Evolutionary conservation across 257 asterid genomes (phyloP).

Genomic region (Apocynum venetum): DNA sequence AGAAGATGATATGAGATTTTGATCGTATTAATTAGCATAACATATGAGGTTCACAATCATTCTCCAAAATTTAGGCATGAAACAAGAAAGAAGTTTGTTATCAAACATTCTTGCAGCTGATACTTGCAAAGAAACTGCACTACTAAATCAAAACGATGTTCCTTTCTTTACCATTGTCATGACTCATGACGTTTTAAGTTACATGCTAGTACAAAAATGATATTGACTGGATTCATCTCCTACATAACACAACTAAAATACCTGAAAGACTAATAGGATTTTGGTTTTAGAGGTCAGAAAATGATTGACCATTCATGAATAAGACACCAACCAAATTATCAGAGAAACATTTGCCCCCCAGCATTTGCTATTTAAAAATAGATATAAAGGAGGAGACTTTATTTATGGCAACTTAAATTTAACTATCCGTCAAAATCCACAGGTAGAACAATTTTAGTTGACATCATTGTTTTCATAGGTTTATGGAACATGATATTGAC

Average conservation of each 20-base stretch:
- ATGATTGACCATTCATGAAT: background rate
- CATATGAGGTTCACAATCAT: background rate
- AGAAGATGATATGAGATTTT: background rate
- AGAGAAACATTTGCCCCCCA: background rate
- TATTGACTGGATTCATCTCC: background rate
- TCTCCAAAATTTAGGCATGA: background rate
- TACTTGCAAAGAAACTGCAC: background rate
- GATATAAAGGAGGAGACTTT: background rate
- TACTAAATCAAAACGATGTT: background rate
- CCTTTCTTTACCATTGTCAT: background rate
- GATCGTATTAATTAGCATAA: background rate
- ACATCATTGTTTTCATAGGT: background rate
- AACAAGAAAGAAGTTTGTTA: background rate
- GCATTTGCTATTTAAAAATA: background rate
- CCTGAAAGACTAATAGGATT: background rate
- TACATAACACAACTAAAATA: background rate
- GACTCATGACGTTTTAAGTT: background rate
- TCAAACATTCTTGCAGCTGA: background rate
- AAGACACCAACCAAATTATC: background rate
- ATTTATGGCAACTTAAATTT: background rate
- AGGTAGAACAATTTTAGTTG: background rate
- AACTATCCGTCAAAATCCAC: background rate
- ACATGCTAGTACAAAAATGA: background rate
- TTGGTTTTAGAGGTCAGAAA: background rate
- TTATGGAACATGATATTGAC: background rate